phyloP scores from a whole-genome alignment of 441 rosid species.

The Erysimum cheiri region DNA sequence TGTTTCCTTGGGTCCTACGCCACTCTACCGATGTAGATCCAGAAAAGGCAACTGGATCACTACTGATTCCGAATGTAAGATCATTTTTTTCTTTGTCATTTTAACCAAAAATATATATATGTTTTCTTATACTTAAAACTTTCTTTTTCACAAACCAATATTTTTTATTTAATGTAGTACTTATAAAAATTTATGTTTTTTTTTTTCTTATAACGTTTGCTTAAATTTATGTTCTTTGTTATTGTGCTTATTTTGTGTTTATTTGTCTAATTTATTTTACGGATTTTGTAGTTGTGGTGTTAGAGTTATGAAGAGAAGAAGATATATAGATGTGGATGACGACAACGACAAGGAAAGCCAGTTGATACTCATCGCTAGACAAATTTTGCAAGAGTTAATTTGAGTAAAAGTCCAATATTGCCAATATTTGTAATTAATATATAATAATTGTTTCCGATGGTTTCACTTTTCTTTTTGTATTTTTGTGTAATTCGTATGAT shows the following conservation, averaged over 20 bases:
- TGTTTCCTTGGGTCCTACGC: slow-evolving; percentile 54
- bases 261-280: neutral
- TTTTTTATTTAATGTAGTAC: neutral
- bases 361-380: neutral
- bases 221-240: neutral
- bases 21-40: slow-evolving; percentile 40
- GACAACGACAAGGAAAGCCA: slow-evolving; percentile 19
- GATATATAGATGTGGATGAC: slow-evolving; percentile 4
- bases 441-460: neutral
- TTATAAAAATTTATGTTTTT: neutral
- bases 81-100: too few relatives aligned
- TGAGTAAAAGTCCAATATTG: neutral
- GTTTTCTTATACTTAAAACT: too few relatives aligned
- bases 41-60: slow-evolving; percentile 92
- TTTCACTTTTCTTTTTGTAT: neutral
- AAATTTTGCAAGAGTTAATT: slow-evolving; percentile 6
- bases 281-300: slow-evolving; percentile 42
- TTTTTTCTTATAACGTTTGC: too few relatives aligned
- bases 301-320: slow-evolving; percentile 37
- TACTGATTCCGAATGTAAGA: slow-evolving; percentile 86
- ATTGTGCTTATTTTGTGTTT: neutral
- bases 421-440: slow-evolving; percentile 29
- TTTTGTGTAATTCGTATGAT: slow-evolving; percentile 5
- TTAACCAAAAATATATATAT: too few relatives aligned
- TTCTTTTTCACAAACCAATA: too few relatives aligned